Conservation (phyloP, 1,284 basidiomycete species). For the Porogramme epimiltina region DNA sequence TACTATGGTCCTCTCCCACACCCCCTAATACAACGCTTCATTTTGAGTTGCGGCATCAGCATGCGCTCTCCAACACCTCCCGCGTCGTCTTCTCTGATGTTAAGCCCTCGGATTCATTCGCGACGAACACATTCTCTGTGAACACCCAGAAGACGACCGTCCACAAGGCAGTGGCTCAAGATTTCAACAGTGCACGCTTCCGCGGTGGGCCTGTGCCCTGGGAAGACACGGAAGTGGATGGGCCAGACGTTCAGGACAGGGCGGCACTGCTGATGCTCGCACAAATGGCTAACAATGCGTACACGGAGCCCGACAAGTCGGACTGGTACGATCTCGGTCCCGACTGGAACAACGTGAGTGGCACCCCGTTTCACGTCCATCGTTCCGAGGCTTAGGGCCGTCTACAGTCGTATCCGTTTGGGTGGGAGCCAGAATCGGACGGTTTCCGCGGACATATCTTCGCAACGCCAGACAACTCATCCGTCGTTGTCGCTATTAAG, state of each 20-base stretch:
- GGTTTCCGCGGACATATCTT: conserved; percentile 93
- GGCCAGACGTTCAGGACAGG: conserved; percentile 77
- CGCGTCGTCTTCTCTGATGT: conserved; percentile 27
- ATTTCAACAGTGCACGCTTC: conserved; percentile 45
- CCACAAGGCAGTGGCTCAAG: conserved; percentile 45
- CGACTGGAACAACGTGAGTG: conserved; percentile 65
- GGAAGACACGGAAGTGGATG: conserved; percentile 61
- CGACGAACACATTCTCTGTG: background rate
- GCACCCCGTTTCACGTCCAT: background rate
- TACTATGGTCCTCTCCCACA: conserved; percentile 7
- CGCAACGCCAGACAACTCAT: conserved; percentile 80
- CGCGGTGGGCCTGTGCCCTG: conserved; percentile 41
- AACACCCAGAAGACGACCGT: conserved; percentile 10
- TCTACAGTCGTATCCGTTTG: conserved; percentile 79
- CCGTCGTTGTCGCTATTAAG: conserved; percentile 91
- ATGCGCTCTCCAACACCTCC: conserved; percentile 41
- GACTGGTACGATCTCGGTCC: conserved; percentile 80
- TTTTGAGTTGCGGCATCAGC: conserved; percentile 68
- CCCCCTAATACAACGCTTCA: conserved; percentile 33
- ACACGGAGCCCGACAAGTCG: conserved; percentile 59
- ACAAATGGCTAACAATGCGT: conserved; percentile 95
- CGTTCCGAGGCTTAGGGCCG: background rate
- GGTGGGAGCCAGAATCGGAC: conserved; percentile 88
- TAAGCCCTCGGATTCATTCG: conserved; percentile 1
- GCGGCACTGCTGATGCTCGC: conserved; percentile 83